Conservation (phyloP, 176 grass and related monocot genomes). For the Metroxylon sagu region DNA sequence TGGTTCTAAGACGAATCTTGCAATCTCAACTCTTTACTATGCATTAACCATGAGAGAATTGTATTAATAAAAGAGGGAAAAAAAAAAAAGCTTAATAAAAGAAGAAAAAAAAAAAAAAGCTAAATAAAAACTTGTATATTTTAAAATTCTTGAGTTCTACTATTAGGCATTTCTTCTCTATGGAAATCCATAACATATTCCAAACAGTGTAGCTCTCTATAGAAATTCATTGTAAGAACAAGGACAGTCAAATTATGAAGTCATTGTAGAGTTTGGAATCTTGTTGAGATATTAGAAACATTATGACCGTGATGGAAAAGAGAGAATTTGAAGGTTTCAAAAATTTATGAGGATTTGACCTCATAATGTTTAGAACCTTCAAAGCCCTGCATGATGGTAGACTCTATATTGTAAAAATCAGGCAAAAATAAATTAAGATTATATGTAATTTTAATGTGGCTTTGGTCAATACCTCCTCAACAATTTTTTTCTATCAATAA, state of each 20-base stretch:
- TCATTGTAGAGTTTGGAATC: neutral
- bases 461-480: too few species aligned
- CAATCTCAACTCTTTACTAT: neutral
- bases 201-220: neutral
- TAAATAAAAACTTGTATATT: neutral
- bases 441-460: too few species aligned
- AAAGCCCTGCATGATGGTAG: neutral
- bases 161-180: neutral
- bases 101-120: neutral
- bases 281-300: neutral
- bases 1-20: neutral
- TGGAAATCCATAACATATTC: neutral
- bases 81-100: neutral
- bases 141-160: neutral
- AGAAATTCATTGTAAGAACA: neutral
- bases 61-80: neutral
- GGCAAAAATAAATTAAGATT: neutral
- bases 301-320: too few species aligned
- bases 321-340: neutral
- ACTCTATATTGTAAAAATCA: neutral
- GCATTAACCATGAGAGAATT: neutral
- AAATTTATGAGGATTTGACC: neutral
- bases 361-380: neutral
- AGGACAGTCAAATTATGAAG: neutral
- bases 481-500: too few species aligned